Percentiles rank a stretch among this genome's conserved stretches.
These are phyloP conservation scores for Magnusiomyces paraingens DNA, from an alignment of 1,139 yeast genomes.

Conservation along the genomic window DNA sequence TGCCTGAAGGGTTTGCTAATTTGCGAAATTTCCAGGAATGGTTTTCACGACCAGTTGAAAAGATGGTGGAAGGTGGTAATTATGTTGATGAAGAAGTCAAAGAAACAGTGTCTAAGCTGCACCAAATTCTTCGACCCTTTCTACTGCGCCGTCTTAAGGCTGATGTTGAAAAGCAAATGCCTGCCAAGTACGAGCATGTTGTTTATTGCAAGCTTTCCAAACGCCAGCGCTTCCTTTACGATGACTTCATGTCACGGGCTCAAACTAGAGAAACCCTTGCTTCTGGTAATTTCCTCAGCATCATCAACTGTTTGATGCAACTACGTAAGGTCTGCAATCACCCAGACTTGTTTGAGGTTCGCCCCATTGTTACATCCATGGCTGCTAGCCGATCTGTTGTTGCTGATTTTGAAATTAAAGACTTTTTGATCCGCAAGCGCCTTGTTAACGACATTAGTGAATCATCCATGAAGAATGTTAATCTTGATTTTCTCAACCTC, in stretches of 20 bases:
- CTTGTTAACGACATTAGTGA: constrained; percentile 26
- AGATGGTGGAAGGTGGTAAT: constrained; percentile 71
- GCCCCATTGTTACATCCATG: constrained; percentile 90
- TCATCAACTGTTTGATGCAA: constrained; percentile 97
- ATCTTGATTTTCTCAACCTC: constrained; percentile 57
- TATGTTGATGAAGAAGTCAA: constrained; percentile 61
- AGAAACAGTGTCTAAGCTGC: constrained; percentile 80
- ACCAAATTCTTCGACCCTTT: constrained; percentile 90
- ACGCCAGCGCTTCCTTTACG: constrained; percentile 85
- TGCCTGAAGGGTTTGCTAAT: constrained; percentile 97
- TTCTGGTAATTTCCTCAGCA: constrained; percentile 90
- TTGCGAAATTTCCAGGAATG: constrained; percentile 94
- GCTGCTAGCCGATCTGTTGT: constrained; percentile 63
- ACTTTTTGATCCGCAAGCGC: constrained; percentile 41
- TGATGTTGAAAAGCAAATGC: constrained; percentile 99
- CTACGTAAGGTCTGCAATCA: constrained; percentile 95
- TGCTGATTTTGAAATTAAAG: constrained; percentile 42
- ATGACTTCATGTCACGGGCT: constrained; percentile 96
- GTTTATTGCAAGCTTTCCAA: constrained; percentile 88
- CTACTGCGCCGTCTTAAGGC: constrained; percentile 84
- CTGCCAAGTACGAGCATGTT: constrained; percentile 93
- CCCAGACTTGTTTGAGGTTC: constrained; percentile 92
- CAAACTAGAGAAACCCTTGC: constrained; percentile 91
- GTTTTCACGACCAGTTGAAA: constrained; percentile 97
- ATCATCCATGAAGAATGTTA: constrained; percentile 32